phyloP scores from a whole-genome alignment of 2,329 filamentous ascomycete species.

The Teratosphaeria nubilosa region DNA sequence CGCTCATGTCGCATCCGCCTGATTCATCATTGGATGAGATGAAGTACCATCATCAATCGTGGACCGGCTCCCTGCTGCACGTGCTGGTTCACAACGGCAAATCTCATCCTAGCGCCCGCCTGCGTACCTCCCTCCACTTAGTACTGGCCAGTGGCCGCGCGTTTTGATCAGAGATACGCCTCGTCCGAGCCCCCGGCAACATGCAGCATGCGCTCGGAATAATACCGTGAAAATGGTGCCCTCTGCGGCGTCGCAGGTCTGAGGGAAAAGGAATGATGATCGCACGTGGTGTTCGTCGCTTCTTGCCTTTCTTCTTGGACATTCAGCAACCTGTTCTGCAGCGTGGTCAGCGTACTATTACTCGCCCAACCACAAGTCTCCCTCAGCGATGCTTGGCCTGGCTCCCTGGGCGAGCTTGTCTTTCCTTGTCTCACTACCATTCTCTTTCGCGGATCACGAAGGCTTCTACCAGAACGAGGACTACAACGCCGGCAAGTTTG shows the following conservation, averaged over 20 bases:
- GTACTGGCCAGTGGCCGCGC: not conserved
- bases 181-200: not conserved
- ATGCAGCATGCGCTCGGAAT: not conserved
- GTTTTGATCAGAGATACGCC: not conserved
- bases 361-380: too few species aligned
- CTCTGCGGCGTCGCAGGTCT: not conserved
- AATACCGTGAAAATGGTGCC: not conserved
- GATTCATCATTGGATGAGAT: too few species aligned
- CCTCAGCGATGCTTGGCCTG: not conserved
- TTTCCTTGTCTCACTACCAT: not conserved
- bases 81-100: not conserved
- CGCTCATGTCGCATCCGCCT: not conserved
- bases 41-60: not conserved
- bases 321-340: not conserved
- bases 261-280: not conserved
- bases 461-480: constrained; percentile 12
- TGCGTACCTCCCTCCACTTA: not conserved
- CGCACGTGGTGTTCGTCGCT: not conserved
- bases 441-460: constrained; percentile 7
- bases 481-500: constrained; percentile 28
- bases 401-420: not conserved
- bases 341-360: not conserved
- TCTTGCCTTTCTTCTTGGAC: not conserved
- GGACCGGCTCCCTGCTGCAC: not conserved
- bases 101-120: not conserved